phyloP scores from a whole-genome alignment of 768 basidiomycete species.

The Megacollybia marginata region DNA sequence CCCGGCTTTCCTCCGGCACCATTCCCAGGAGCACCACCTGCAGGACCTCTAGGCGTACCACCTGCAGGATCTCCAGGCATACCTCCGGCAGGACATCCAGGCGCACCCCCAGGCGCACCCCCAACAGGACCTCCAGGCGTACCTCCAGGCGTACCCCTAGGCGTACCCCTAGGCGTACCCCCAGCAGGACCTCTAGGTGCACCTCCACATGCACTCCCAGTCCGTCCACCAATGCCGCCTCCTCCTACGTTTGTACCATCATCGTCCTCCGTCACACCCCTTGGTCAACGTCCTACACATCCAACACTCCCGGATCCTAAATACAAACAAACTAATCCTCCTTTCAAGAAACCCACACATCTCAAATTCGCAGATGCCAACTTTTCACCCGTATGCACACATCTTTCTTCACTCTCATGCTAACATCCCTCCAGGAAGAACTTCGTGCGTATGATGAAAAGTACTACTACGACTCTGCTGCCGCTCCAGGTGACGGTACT shows the following conservation, averaged over 20 bases:
- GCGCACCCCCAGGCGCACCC: constrained; percentile 2
- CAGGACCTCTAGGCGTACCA: constrained; percentile 20
- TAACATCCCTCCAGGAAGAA: constrained; percentile 51
- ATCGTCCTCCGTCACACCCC: constrained; percentile 12
- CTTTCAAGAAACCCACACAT: constrained; percentile 69
- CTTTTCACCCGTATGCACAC: constrained; percentile 62
- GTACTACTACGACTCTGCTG: constrained; percentile 49
- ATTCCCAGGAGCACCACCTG: constrained; percentile 20
- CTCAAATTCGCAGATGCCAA: constrained; percentile 74
- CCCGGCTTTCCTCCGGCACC: constrained; percentile 18
- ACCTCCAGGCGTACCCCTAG: constrained; percentile 16
- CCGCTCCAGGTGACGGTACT: constrained; percentile 11
- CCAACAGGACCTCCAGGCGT: constrained; percentile 29
- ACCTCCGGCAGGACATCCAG: constrained; percentile 21
- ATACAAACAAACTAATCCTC: constrained; percentile 58
- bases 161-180: constrained; percentile 21
- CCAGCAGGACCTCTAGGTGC: constrained; percentile 19
- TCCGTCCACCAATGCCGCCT: constrained; percentile 8
- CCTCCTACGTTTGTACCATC: constrained; percentile 12
- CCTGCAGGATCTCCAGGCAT: constrained; percentile 19
- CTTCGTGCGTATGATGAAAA: constrained; percentile 57
- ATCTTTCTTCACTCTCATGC: not conserved
- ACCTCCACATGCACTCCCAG: constrained; percentile 12
- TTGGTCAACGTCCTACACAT: constrained; percentile 17
- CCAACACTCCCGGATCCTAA: constrained; percentile 48